Evolutionary conservation across 2,329 filamentous ascomycete species (phyloP).

Genomic region (Ophiobolus disseminans): DNA sequence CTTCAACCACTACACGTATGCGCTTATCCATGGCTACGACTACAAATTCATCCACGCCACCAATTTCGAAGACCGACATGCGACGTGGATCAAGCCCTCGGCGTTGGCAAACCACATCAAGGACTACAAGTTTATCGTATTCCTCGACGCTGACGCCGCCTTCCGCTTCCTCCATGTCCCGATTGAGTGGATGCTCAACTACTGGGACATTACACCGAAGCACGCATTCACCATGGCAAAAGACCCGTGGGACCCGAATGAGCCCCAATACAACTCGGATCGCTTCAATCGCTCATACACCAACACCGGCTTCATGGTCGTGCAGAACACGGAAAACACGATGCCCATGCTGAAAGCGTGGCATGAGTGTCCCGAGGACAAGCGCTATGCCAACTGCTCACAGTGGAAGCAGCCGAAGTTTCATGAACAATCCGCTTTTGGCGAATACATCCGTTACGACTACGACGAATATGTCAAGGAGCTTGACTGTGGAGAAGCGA

Average conservation of each 20-base stretch:
- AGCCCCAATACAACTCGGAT: conserved; percentile 51
- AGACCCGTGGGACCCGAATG: conserved; percentile 49
- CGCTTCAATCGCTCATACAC: conserved; percentile 52
- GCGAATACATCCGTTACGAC: conserved; percentile 50
- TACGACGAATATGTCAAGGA: conserved; percentile 48
- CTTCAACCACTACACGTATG: conserved; percentile 50
- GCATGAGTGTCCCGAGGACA: conserved; percentile 51
- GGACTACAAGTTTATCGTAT: conserved; percentile 55
- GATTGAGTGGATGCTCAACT: conserved; percentile 59
- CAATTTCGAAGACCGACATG: conserved; percentile 51
- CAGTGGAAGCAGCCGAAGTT: conserved; percentile 48
- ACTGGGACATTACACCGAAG: conserved; percentile 55
- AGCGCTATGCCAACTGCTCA: conserved; percentile 46
- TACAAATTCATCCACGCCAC: conserved; percentile 56
- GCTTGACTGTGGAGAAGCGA: conserved; percentile 48
- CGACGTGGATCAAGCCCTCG: conserved; percentile 58
- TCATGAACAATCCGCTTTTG: conserved; percentile 51
- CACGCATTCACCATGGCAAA: conserved; percentile 56
- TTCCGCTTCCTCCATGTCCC: conserved; percentile 57
- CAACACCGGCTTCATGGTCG: conserved; percentile 63
- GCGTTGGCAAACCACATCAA: conserved; percentile 47
- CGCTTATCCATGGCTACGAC: conserved; percentile 57
- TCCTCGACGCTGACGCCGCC: conserved; percentile 58
- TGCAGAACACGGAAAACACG: conserved; percentile 59
- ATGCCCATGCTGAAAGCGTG: conserved; percentile 60